These are phyloP conservation scores for Ophiostoma perfectum DNA, from an alignment of 2,329 filamentous ascomycete species.

Conservation along the genomic window DNA sequence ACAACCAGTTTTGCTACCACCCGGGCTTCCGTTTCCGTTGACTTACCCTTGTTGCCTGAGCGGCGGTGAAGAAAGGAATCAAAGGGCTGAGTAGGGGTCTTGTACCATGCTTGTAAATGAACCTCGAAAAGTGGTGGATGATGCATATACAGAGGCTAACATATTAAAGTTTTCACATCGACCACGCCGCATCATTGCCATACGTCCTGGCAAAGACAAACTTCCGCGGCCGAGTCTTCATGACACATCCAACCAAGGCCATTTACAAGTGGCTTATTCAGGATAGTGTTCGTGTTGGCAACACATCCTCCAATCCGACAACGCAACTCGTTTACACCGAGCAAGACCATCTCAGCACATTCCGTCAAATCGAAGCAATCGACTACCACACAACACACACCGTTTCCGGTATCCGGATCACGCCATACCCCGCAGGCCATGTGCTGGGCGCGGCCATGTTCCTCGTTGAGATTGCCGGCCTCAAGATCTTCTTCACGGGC, in stretches of 20 bases:
- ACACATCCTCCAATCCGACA: conserved; percentile 56
- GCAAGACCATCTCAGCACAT: conserved; percentile 88
- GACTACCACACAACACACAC: conserved; percentile 98
- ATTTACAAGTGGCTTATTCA: conserved; percentile 99
- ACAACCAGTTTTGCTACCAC: conserved; percentile 26
- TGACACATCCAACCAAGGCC: conserved; percentile 98
- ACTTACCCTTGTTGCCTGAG: neutral
- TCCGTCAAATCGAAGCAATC: conserved; percentile 92
- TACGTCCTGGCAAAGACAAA: conserved; percentile 98
- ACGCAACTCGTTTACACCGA: conserved; percentile 87
- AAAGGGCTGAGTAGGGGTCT: neutral
- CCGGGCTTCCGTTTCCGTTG: conserved; percentile 6
- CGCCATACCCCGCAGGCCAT: conserved; percentile 92
- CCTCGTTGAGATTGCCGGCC: conserved; percentile 88
- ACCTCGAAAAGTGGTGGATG: neutral
- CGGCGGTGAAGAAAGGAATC: neutral
- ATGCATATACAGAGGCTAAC: conserved; percentile 5
- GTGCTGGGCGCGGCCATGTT: conserved; percentile 99
- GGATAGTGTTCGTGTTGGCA: conserved; percentile 87
- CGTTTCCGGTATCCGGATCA: conserved; percentile 92
- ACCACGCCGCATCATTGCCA: conserved; percentile 96
- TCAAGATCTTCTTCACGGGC: conserved; percentile 96
- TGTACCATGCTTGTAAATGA: neutral
- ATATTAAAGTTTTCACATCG: conserved; percentile 78
- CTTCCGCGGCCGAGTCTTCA: conserved; percentile 93